Conservation (phyloP, 2,329 filamentous ascomycete species). For the Paraphoma chrysanthemicola region DNA sequence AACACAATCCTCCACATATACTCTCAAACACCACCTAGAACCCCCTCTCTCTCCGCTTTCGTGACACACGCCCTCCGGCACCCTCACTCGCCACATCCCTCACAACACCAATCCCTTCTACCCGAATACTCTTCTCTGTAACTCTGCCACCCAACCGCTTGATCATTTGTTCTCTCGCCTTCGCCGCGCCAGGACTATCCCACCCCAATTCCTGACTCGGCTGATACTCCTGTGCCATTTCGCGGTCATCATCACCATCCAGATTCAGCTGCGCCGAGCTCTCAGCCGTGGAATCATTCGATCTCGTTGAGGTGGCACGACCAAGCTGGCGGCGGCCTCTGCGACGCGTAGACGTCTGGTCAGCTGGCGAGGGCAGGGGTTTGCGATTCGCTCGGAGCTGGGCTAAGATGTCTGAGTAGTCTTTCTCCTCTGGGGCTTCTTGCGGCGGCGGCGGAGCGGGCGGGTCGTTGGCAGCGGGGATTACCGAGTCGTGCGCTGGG, state of each 20-base stretch:
- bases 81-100: conserved; percentile 40
- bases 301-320: conserved; percentile 40
- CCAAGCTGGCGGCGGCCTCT: conserved; percentile 34
- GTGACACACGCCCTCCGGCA: conserved; percentile 25
- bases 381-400: conserved; percentile 41
- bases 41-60: conserved; percentile 35
- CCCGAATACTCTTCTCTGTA: conserved; percentile 31
- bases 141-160: conserved; percentile 44
- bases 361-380: conserved; percentile 21
- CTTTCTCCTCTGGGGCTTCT: conserved; percentile 27
- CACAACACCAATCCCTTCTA: conserved; percentile 42
- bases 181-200: conserved; percentile 46
- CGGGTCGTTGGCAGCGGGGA: conserved; percentile 25
- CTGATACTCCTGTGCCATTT: conserved; percentile 36
- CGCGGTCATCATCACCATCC: conserved; percentile 22
- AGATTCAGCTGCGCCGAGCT: conserved; percentile 27
- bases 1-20: not conserved
- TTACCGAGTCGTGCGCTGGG: conserved; percentile 33
- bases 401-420: conserved; percentile 41
- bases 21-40: not conserved
- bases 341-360: conserved; percentile 28
- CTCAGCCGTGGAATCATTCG: conserved; percentile 36
- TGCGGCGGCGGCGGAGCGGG: conserved; percentile 13
- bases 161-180: conserved; percentile 46
- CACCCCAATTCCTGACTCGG: conserved; percentile 48